Base-by-base conservation (phyloP, 352 stramenopile species). In the Globisporangium cystogenes region DNA sequence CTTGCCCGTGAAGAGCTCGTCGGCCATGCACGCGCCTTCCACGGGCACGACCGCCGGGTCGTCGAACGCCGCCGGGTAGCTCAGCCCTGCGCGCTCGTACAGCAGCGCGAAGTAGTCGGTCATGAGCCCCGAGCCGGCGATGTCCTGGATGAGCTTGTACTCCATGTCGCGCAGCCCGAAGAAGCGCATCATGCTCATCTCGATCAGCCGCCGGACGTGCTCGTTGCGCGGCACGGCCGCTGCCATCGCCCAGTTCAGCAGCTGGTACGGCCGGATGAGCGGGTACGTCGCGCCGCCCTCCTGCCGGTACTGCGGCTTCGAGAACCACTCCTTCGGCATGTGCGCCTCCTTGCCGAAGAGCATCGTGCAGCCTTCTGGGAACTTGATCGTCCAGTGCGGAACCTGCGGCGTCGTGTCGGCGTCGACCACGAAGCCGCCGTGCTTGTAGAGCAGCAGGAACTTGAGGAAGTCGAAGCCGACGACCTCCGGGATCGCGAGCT, bases 201-300 rank as follows among this genome's bases (percentile, higher is more conserved):
- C 15, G 16, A 61, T 55, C 7, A 61, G 29, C 40, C 48, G 20
- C 7, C 39, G 35, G 26, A 61, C 48, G 40, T 61, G 55, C 15
- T 23, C 16, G 33, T 61, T 55, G 40, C 55, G 55, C 12, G 48
- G 40, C 33, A 46, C 29, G 20, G 40, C 20, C 4, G 55, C 39
- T 6, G 48, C 33, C 55, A 61, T 61, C 18, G 55, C 55, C 55
- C 47, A 61, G 53, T 62, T 62, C 8, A 62, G 56, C 15, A 53
- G 33, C 41, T 62, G 56, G 20, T 45, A 62, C 21, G 56, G 56
- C 7, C 56, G 56, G 49, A 42, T 57, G 7, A 46, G 48, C 11
- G 20, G 0, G 26, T 57, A 57, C 37, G 37, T 42, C 15, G 18
- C n/a, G 4, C 20, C 44, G 11, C 56, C 49, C 1, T 24, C 20